phyloP scores from a whole-genome alignment of 106 monocot genomes.

The Dioscorea alata region DNA sequence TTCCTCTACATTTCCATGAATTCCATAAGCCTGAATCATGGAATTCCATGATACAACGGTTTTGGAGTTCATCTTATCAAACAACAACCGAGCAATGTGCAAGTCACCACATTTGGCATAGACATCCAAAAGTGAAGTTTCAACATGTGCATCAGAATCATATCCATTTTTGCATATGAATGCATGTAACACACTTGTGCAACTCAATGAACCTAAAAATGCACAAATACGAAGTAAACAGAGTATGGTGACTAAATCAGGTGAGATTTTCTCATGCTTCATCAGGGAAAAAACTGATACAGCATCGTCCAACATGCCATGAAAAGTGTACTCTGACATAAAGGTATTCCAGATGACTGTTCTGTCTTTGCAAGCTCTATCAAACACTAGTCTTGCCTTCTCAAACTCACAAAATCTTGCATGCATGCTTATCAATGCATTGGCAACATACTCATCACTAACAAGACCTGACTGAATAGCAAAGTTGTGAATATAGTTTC shows the following conservation, averaged over 20 bases:
- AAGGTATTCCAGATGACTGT: conserved; percentile 39
- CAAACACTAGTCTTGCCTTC: conserved; percentile 27
- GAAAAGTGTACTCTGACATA: conserved; percentile 31
- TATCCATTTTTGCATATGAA: conserved; percentile 23
- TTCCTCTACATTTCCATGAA: conserved; percentile 34
- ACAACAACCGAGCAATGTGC: conserved; percentile 21
- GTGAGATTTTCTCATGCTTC: conserved; percentile 21
- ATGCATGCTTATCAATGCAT: conserved; percentile 45
- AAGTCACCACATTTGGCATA: conserved; percentile 55
- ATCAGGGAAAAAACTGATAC: conserved; percentile 27
- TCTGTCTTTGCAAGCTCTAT: conserved; percentile 17
- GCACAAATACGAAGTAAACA: conserved; percentile 28
- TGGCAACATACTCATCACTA: conserved; percentile 41
- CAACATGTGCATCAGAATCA: conserved; percentile 29
- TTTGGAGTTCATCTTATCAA: conserved; percentile 34
- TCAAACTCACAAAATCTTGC: conserved; percentile 21
- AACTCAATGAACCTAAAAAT: conserved; percentile 16
- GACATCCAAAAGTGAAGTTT: conserved; percentile 29
- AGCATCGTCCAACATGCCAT: conserved; percentile 21
- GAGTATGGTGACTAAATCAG: conserved; percentile 36
- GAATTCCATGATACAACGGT: conserved; percentile 36
- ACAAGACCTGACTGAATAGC: conserved; percentile 15
- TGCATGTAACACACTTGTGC: conserved; percentile 22
- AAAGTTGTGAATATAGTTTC: conserved; percentile 37
- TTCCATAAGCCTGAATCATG: conserved; percentile 43